Conservation (phyloP, 73 alveolate species). For the Durusdinium trenchii region DNA sequence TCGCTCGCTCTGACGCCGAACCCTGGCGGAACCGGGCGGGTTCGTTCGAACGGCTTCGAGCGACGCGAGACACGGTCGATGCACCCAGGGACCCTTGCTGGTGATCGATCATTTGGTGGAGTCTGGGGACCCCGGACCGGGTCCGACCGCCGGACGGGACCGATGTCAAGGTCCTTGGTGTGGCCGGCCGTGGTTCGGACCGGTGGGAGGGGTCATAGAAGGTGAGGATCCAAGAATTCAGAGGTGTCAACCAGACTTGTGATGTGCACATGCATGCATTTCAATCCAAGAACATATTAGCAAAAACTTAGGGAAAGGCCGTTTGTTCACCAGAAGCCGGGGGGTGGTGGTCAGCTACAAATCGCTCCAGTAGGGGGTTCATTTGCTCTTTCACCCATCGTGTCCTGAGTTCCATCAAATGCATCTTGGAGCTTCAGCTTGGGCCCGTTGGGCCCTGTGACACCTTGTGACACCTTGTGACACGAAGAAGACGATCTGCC, state of each 20-base stretch:
- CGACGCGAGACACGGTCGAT: neutral
- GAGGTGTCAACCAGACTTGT: too few relatives aligned
- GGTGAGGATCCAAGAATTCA: neutral
- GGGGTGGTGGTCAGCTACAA: too few relatives aligned
- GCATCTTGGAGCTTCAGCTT: too few relatives aligned
- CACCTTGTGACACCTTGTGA: too few relatives aligned
- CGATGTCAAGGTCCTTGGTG: neutral
- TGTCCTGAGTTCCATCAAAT: too few relatives aligned
- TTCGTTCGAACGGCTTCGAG: neutral
- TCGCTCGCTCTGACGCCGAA: too few relatives aligned
- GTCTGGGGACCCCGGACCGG: neutral
- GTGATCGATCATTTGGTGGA: slow-evolving; percentile 65
- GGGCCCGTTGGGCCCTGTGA: too few relatives aligned
- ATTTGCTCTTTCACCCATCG: too few relatives aligned
- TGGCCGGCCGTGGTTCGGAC: neutral
- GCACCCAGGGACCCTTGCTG: slow-evolving; percentile 59
- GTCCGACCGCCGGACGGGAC: neutral
- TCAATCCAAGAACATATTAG: neutral
- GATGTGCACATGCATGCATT: neutral
- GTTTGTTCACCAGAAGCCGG: too few relatives aligned
- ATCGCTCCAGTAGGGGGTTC: too few relatives aligned
- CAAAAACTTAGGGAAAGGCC: neutral
- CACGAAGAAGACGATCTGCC: too few relatives aligned
- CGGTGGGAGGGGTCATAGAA: neutral
- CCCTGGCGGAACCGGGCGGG: neutral